Conservation (phyloP, 768 basidiomycete genomes). For the Boletus subcaerulescens region DNA sequence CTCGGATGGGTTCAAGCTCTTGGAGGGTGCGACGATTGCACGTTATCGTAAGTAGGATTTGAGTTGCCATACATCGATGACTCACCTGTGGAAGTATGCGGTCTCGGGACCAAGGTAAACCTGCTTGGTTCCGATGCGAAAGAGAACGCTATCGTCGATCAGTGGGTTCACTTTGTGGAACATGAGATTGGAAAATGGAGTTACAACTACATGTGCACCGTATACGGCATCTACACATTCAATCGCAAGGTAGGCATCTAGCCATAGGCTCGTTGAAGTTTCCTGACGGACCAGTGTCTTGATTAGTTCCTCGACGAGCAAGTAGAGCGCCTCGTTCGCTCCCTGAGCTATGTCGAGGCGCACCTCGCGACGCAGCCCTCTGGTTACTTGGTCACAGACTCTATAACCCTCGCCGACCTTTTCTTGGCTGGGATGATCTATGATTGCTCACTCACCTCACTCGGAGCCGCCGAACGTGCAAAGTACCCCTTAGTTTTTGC, state of each 20-base stretch:
- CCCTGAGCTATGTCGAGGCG: constrained; percentile 12
- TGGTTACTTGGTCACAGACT: constrained; percentile 13
- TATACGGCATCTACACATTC: constrained; percentile 5
- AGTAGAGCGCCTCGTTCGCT: constrained; percentile 1
- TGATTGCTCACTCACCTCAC: neutral
- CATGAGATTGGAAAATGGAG: constrained; percentile 7
- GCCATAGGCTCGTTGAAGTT: too few relatives aligned
- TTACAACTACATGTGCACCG: too few relatives aligned
- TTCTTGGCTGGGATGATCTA: constrained; percentile 2
- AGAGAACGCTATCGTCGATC: constrained; percentile 14
- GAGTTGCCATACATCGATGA: neutral
- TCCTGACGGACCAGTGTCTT: neutral
- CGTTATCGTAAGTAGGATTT: constrained; percentile 13
- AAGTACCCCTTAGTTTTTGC: constrained; percentile 11
- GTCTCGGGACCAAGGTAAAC: constrained; percentile 6
- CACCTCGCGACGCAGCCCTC: constrained; percentile 9
- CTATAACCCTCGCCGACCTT: constrained; percentile 19
- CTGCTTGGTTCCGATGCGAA: constrained; percentile 13
- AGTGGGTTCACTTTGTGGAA: constrained; percentile 23
- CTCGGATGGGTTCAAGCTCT: constrained; percentile 15
- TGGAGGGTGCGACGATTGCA: constrained; percentile 16
- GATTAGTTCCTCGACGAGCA: neutral
- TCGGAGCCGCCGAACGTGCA: constrained; percentile 13
- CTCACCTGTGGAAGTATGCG: constrained; percentile 7
- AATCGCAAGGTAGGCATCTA: constrained; percentile 4